Conservation (phyloP, 176 grass and related monocot species). For the Chrysopogon serrulatus region DNA sequence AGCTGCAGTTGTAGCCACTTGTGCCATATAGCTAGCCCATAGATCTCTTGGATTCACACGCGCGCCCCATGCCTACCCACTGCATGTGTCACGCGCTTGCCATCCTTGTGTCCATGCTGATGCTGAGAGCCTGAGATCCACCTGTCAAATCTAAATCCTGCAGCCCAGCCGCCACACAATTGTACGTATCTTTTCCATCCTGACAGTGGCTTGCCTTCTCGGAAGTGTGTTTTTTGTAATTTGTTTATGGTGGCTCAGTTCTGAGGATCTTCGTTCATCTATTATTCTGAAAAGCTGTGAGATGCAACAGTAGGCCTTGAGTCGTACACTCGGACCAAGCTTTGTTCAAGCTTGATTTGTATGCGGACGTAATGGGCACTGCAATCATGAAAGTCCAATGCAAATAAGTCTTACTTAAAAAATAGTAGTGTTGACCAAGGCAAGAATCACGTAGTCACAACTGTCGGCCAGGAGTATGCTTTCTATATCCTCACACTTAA, state of each 20-base stretch:
- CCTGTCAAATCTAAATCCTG: slow-evolving; percentile 12
- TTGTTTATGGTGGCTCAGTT: background rate
- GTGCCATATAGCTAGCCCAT: background rate
- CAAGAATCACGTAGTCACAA: too few relatives aligned
- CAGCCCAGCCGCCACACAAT: background rate
- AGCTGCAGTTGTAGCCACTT: background rate
- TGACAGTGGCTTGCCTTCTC: background rate
- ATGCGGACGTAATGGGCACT: too few relatives aligned
- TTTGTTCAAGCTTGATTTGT: too few relatives aligned
- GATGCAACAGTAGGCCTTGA: background rate
- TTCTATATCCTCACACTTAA: too few relatives aligned
- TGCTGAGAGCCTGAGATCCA: background rate
- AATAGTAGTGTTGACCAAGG: too few relatives aligned
- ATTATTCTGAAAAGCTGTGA: background rate
- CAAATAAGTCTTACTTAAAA: too few relatives aligned
- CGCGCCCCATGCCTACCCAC: background rate
- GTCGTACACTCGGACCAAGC: too few relatives aligned
- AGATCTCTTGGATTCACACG: background rate
- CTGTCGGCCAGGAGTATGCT: too few relatives aligned
- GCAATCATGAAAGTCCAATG: too few relatives aligned
- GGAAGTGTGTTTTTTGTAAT: background rate
- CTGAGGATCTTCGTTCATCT: background rate
- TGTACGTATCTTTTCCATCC: background rate
- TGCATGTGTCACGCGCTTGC: background rate
- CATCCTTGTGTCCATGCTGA: background rate